Percentiles rank a stretch among this genome's conserved stretches.
These are phyloP conservation scores for Coemansia sp. DNA, from an alignment of 192 early-diverging fungal species.

Conservation along the genomic window DNA sequence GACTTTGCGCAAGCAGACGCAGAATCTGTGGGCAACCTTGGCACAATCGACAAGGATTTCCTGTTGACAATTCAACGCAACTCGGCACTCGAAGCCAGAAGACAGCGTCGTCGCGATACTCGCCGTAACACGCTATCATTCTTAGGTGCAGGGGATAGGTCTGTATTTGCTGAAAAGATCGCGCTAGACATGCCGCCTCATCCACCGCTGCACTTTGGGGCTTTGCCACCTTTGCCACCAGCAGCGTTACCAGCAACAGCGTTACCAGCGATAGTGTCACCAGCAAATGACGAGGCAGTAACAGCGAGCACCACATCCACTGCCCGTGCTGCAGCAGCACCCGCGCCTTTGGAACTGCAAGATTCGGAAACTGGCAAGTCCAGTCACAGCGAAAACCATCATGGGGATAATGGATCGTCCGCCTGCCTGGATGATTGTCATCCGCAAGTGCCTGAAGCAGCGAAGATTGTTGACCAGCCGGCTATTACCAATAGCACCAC, in stretches of 20 bases:
- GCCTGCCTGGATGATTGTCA: slow-evolving; percentile 10
- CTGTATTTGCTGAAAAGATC: not conserved
- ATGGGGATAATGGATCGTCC: slow-evolving; percentile 11
- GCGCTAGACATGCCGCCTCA: not conserved
- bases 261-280: too few relatives aligned
- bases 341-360: not conserved
- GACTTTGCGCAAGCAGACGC: slow-evolving; percentile 3
- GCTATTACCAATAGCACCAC: not conserved
- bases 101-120: slow-evolving; percentile 48
- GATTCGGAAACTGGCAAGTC: not conserved
- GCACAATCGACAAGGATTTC: slow-evolving; percentile 48
- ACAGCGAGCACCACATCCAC: slow-evolving; percentile 3
- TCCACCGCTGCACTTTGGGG: not conserved
- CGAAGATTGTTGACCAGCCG: slow-evolving; percentile 6
- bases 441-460: not conserved
- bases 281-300: too few relatives aligned
- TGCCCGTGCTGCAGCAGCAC: too few relatives aligned
- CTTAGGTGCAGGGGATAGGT: slow-evolving; percentile 12
- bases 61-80: slow-evolving; percentile 51
- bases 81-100: slow-evolving; percentile 45
- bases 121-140: slow-evolving; percentile 50
- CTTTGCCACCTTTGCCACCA: not conserved
- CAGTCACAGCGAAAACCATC: slow-evolving; percentile 8
- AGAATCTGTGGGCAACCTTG: slow-evolving; percentile 18
- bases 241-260: too few relatives aligned